These are phyloP conservation scores for Alopecurus myosuroides DNA, from an alignment of 176 grass and related monocot species.

Conservation along the genomic window DNA sequence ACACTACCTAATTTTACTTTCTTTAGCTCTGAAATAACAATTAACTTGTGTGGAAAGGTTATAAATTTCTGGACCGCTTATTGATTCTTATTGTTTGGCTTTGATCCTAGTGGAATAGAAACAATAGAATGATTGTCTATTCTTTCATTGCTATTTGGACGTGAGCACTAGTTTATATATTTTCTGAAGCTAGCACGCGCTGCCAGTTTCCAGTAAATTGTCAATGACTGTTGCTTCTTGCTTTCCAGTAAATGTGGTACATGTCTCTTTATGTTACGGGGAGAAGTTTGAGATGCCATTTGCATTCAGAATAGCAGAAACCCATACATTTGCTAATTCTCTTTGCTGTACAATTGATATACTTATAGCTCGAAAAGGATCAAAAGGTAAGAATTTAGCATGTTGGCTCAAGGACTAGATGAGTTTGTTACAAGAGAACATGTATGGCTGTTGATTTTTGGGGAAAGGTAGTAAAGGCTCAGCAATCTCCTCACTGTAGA, in stretches of 20 bases:
- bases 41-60: neutral
- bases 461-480: neutral
- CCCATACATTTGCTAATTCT: neutral
- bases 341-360: neutral
- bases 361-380: neutral
- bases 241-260: too few species aligned
- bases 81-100: neutral
- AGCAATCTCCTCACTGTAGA: neutral
- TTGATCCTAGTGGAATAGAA: neutral
- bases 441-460: slow-evolving; percentile 7
- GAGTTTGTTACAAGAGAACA: slow-evolving; percentile 12
- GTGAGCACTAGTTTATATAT: neutral
- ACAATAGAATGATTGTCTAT: neutral
- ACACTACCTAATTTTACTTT: neutral
- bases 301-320: neutral
- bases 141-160: neutral
- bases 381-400: neutral
- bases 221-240: slow-evolving; percentile 20
- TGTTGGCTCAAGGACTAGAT: neutral
- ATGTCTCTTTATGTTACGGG: too few species aligned
- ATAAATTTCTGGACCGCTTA: neutral
- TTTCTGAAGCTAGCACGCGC: slow-evolving; percentile 15
- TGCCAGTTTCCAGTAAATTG: slow-evolving; percentile 14
- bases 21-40: neutral
- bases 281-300: too few species aligned